Base-by-base conservation (phyloP, 352 stramenopile species). In the Phytophthora rubi region DNA sequence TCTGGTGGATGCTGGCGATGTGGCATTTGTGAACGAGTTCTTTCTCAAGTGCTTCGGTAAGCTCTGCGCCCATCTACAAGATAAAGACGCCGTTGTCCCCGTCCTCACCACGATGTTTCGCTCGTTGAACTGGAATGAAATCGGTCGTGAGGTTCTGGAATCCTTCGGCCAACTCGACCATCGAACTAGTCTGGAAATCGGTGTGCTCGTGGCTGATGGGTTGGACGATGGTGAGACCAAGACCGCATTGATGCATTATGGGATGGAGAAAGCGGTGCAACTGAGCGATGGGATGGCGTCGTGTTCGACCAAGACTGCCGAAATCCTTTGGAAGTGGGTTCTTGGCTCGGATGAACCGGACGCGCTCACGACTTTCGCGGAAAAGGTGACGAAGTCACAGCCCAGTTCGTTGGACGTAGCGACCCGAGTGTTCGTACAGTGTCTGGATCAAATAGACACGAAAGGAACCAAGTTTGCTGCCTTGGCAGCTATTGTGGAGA, bases 61-160 rank as follows among this genome's bases (percentile, higher is more conserved):
- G 8, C 35, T 65, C 9, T 65, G 63, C 35, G 33, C 9, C 21
- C 35, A 39, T 5, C 39, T 45, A 9, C 16, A 65, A 44, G 51
- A 61, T 28, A 66, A 63, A 57, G 18, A 39, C n/a, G 32, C 44
- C 3, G n/a, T 70, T 0, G 32, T 44, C 2, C 35, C 49, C 10
- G 30, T 45, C 18, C 21, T 74, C 2, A 23, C 23, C 8, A 6
- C 39, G 23, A 42, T 74, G 8, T 18, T 62, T 3, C 16, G 49
- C 18, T 52, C 26, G 4, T 70, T 74, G 18, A 45, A 56, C 18
- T 70, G 67, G 67, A 47, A 30, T 4, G 55, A 65, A 1, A 55
- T 70, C 16, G 67, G 54, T 3, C 15, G 35, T 33, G 30, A 30
- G 6, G 6, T 63, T 35, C 6, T 55, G 16, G 35, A 47, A 8